Percentiles rank a stretch among this genome's conserved stretches.
Conservation (phyloP, 2,329 filamentous ascomycete species). For the Xylaria arbuscula region DNA sequence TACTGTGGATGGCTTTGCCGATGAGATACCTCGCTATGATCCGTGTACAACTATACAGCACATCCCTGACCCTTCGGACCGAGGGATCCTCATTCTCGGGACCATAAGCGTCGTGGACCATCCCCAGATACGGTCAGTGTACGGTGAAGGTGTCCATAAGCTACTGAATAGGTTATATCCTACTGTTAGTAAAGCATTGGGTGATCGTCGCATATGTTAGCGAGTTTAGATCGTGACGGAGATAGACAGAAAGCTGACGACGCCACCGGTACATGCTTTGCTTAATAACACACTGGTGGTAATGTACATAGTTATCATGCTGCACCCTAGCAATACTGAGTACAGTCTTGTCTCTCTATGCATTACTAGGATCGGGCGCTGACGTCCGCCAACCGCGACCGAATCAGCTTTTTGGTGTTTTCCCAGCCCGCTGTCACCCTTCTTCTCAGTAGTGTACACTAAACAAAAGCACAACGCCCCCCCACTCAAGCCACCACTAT, state of each 20-base stretch:
- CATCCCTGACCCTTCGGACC: conserved; percentile 2
- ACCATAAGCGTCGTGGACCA: conserved; percentile 1
- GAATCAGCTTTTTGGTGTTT: conserved; percentile 43
- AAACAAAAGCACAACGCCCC: conserved; percentile 23
- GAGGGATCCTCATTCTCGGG: conserved; percentile 15
- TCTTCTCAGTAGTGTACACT: conserved; percentile 32
- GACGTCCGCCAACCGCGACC: conserved; percentile 45
- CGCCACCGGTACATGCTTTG: conserved; percentile 14
- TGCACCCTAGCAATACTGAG: conserved; percentile 29
- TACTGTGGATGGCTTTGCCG: not conserved
- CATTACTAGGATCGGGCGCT: conserved; percentile 41
- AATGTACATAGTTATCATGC: conserved; percentile 31
- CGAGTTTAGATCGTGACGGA: conserved; percentile 30
- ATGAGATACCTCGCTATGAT: conserved; percentile 7
- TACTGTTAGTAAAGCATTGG: conserved; percentile 3
- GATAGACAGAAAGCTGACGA: conserved; percentile 25
- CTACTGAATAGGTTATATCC: not conserved
- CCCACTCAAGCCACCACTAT: conserved; percentile 15
- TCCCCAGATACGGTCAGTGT: conserved; percentile 1
- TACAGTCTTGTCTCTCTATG: conserved; percentile 29
- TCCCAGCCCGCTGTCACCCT: conserved; percentile 44
- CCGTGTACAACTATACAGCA: not conserved
- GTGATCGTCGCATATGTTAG: conserved; percentile 4
- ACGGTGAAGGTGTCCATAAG: conserved; percentile 12
- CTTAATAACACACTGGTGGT: conserved; percentile 8